Percentiles rank a stretch among this genome's conserved stretches.
phyloP scores from a whole-genome alignment of 2,329 filamentous ascomycete genomes.

The Rachicladosporium sp. region DNA sequence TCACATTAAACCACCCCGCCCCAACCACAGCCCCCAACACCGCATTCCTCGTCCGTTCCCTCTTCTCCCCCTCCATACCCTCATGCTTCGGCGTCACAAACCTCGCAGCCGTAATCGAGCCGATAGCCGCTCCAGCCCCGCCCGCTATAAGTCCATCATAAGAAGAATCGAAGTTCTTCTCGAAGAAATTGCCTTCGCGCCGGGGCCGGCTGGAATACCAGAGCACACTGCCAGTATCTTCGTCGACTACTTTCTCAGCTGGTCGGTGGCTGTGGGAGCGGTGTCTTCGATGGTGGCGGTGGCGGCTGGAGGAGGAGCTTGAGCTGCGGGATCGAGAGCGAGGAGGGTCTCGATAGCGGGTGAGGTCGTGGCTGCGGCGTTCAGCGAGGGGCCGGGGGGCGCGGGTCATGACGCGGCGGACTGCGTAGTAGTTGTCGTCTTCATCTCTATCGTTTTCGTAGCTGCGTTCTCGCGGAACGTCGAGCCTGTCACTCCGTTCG shows the following conservation, averaged over 20 bases:
- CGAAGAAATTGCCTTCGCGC: conserved; percentile 12
- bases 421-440: background rate
- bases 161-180: conserved; percentile 13
- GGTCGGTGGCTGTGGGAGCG: background rate
- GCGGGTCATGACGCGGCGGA: background rate
- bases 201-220: conserved; percentile 12
- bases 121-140: conserved; percentile 12
- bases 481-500: background rate
- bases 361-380: conserved; percentile 1
- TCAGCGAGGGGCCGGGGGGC: background rate
- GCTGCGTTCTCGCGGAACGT: background rate
- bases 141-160: conserved; percentile 15
- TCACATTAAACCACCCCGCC: conserved; percentile 6
- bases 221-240: conserved; percentile 4
- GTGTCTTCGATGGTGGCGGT: background rate
- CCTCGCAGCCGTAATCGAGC: conserved; percentile 10
- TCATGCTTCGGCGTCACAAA: conserved; percentile 6
- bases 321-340: background rate
- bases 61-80: conserved; percentile 2
- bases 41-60: conserved; percentile 7
- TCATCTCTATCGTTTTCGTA: background rate
- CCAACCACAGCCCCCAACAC: conserved; percentile 10
- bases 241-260: background rate
- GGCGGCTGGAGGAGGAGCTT: background rate
- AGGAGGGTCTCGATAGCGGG: background rate